Evolutionary conservation across 257 asterid genomes (phyloP).

Genomic region (Solanum gandarillasii): DNA sequence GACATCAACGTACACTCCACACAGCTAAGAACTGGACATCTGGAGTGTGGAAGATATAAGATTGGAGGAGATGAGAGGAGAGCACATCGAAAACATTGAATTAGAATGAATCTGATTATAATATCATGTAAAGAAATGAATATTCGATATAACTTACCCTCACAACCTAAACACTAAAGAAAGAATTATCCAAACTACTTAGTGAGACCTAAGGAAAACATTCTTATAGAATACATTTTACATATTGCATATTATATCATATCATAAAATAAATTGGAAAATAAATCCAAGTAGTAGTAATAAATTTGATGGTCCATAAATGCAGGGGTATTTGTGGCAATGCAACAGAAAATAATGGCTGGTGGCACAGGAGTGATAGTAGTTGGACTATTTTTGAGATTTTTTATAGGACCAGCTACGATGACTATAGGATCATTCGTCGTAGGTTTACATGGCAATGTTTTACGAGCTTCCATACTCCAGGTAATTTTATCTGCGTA

Average conservation of each 20-base stretch:
- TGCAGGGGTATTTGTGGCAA: slow-evolving; percentile 73
- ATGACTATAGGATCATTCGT: slow-evolving; percentile 34
- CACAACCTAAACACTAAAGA: neutral
- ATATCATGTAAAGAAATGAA: neutral
- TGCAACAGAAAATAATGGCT: slow-evolving; percentile 48
- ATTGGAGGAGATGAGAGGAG: neutral
- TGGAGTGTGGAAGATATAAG: neutral
- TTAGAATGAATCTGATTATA: neutral
- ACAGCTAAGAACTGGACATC: neutral
- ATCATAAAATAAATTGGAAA: neutral
- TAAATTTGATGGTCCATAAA: neutral
- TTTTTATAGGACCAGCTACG: slow-evolving; percentile 41
- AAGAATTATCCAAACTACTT: neutral
- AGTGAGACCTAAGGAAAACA: neutral
- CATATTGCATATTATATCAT: neutral
- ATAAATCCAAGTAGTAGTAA: neutral
- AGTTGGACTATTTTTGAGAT: slow-evolving; percentile 44
- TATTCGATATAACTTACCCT: neutral
- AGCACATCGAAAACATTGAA: neutral
- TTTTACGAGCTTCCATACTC: slow-evolving; percentile 33
- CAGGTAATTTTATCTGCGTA: slow-evolving; percentile 20
- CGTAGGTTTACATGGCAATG: slow-evolving; percentile 40
- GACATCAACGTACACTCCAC: neutral
- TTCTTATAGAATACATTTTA: neutral
- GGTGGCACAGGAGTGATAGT: slow-evolving; percentile 38